phyloP scores from a whole-genome alignment of 768 basidiomycete genomes.

The Boletus coccyginus region DNA sequence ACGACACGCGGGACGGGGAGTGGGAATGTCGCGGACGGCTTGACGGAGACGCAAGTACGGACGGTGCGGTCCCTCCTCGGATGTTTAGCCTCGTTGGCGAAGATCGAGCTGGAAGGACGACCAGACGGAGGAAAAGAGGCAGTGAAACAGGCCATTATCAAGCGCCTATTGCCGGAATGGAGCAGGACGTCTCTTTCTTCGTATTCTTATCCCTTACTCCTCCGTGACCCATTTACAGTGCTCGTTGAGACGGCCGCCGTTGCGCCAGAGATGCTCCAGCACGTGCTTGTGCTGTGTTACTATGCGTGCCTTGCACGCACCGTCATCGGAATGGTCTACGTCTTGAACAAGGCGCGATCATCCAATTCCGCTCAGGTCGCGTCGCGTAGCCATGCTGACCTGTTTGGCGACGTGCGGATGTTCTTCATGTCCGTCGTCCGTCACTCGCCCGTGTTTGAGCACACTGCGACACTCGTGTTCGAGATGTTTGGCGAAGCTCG shows the following conservation, averaged over 20 bases:
- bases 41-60: conserved; percentile 69
- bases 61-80: conserved; percentile 77
- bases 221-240: conserved; percentile 87
- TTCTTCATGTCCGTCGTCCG: conserved; percentile 91
- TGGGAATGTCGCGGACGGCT: conserved; percentile 57
- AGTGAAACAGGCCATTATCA: conserved; percentile 82
- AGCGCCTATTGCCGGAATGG: conserved; percentile 89
- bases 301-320: conserved; percentile 87
- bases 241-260: conserved; percentile 89
- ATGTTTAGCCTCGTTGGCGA: conserved; percentile 63
- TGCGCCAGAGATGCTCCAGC: conserved; percentile 83
- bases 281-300: conserved; percentile 85
- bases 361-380: conserved; percentile 44
- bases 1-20: conserved; percentile 67
- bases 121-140: conserved; percentile 75
- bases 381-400: conserved; percentile 55
- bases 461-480: conserved; percentile 76
- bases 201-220: conserved; percentile 80
- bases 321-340: conserved; percentile 81
- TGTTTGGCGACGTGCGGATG: conserved; percentile 85
- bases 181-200: conserved; percentile 80
- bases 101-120: conserved; percentile 64
- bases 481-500: conserved; percentile 79
- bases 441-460: conserved; percentile 85
- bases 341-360: conserved; percentile 69